Evolutionary conservation across 2,329 filamentous ascomycete species (phyloP).

Genomic region (Xylariaceae sp.): DNA sequence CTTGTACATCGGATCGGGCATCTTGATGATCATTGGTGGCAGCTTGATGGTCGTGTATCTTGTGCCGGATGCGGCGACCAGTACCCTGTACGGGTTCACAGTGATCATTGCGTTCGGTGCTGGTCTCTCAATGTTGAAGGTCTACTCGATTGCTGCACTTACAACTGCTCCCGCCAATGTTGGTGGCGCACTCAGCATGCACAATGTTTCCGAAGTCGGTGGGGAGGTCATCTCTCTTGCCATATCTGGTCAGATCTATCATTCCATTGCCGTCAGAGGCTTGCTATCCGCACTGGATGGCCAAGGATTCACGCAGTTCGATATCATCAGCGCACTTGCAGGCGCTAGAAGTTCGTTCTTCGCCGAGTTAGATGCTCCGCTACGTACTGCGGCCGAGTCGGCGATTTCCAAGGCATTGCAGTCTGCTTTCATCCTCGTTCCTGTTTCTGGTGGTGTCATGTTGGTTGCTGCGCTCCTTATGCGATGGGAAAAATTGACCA

Average conservation of each 20-base stretch:
- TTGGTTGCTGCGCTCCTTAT: constrained; percentile 18
- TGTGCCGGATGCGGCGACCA: constrained; percentile 15
- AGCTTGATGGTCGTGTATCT: constrained; percentile 23
- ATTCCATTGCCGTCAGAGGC: constrained; percentile 15
- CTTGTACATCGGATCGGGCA: constrained; percentile 30
- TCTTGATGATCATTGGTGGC: constrained; percentile 28
- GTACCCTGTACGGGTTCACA: constrained; percentile 30
- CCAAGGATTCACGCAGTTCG: constrained; percentile 20
- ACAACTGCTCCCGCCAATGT: constrained; percentile 20
- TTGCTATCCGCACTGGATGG: constrained; percentile 23
- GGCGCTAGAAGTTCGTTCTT: constrained; percentile 32
- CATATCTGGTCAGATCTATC: constrained; percentile 12
- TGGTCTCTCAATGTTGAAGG: constrained; percentile 28
- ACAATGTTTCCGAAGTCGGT: constrained; percentile 12
- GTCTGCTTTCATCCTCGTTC: background rate
- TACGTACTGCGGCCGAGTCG: constrained; percentile 23
- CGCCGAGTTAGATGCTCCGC: constrained; percentile 19
- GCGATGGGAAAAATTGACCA: constrained; percentile 25
- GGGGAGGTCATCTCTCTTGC: constrained; percentile 4
- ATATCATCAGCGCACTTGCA: constrained; percentile 30
- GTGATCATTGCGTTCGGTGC: constrained; percentile 30
- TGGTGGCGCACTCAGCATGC: constrained; percentile 3
- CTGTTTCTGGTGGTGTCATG: constrained; percentile 13
- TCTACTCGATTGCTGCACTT: constrained; percentile 30
- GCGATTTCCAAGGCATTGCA: constrained; percentile 26